Base-by-base conservation (phyloP, 257 asterid genomes). In the Plantago elongata region DNA sequence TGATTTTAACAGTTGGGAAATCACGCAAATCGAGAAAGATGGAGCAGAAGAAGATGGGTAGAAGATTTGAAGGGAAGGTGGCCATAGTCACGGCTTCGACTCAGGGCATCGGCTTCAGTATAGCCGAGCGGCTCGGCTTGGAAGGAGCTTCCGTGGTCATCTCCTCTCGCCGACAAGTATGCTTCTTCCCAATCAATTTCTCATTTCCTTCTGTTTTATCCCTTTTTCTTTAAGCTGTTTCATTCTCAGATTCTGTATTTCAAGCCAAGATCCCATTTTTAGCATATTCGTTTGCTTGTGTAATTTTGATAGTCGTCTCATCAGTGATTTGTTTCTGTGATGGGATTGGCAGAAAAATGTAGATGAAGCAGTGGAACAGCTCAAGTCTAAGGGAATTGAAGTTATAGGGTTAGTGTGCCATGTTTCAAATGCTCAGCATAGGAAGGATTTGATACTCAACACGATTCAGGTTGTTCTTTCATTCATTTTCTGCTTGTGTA, bases 81-180 rank as follows among this genome's bases (percentile, higher is more conserved):
- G 89, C 84, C 16, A 82, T 92, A 7, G 86, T 92, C 40, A 88
- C 98, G 9, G 97, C 96, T 75, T 88, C 98, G 7, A 88, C 98
- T 50, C 96, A 88, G 75, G 97, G 98, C 60, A 91, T 91, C 71
- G 98, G 97, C 58, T 84, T 84, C 75, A 75, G 67, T 60, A 86
- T 91, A 63, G 98, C 98, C 7, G 89, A 81, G 71, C 90, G 98
- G 3, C 90, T 91, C 18, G 95, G 90, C 64, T 71, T 81, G 45
- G 98, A 92, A 81, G 96, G 98, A 63, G 97, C 95, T 74, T 80
- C 95, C 70, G 77, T 92, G 37, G 97, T 92, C 55, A 84, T 92
- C 77, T 92, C 97, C 72, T 92, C 97, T 13, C 95, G 97, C 74
- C 84, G 81, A 51, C 87, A 84, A 74, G 98, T 86, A 60, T 4